phyloP scores from a whole-genome alignment of 192 early-diverging fungal species.

The Phycomyces blakesleeanus region DNA sequence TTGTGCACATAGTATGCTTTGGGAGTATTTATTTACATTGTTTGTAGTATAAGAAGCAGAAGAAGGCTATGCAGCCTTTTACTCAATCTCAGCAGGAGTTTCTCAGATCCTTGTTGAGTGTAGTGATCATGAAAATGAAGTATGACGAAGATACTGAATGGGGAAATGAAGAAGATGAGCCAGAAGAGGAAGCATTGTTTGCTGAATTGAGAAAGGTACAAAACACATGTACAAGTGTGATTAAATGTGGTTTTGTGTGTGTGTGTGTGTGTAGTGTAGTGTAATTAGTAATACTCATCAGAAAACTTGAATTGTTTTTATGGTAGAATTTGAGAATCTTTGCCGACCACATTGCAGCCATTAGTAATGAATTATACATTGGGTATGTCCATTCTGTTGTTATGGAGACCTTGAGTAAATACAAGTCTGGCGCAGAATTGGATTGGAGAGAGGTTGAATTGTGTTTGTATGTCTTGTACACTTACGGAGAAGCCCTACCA shows the following conservation, averaged over 20 bases:
- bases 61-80: constrained; percentile 41
- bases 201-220: constrained; percentile 63
- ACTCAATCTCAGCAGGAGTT: constrained; percentile 46
- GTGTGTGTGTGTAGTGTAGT: too few relatives aligned
- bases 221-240: background rate
- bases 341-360: constrained; percentile 70
- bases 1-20: constrained; percentile 28
- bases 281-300: background rate
- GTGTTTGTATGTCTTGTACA: constrained; percentile 66
- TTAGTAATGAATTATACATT: constrained; percentile 61
- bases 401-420: constrained; percentile 56
- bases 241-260: too few relatives aligned
- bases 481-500: constrained; percentile 63
- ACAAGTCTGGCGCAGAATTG: constrained; percentile 42
- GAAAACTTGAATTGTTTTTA: too few relatives aligned
- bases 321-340: constrained; percentile 63
- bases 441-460: constrained; percentile 78
- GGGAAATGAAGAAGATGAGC: constrained; percentile 66
- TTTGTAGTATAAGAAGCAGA: constrained; percentile 53
- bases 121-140: constrained; percentile 83
- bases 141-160: constrained; percentile 82
- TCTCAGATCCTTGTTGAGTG: constrained; percentile 54
- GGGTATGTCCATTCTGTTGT: constrained; percentile 59
- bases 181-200: constrained; percentile 76
- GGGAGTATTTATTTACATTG: constrained; percentile 13